A percentile compares a stretch with the other conserved stretches of the same genome.
These are phyloP conservation scores for Tetrahymena malaccensis DNA, from an alignment of 73 alveolate genomes.

Conservation along the genomic window DNA sequence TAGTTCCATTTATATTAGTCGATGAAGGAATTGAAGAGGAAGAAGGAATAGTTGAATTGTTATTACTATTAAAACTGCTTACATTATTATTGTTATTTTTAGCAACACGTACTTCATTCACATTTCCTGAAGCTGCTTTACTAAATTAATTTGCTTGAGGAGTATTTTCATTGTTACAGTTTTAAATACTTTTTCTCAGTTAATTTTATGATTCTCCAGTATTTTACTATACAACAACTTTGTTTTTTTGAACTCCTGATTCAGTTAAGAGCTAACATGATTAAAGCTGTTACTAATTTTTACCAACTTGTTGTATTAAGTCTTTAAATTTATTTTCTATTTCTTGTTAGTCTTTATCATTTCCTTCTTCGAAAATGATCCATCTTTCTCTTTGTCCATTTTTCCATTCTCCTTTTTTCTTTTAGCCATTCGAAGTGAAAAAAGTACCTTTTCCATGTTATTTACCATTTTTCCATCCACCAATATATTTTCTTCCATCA, in stretches of 20 bases:
- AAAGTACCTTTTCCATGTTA: constrained; percentile 46
- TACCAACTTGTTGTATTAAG: not conserved
- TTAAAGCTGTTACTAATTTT: not conserved
- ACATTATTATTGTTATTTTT: not conserved
- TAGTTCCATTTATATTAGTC: not conserved
- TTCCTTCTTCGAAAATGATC: constrained; percentile 19
- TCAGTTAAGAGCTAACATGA: not conserved
- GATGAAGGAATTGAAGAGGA: not conserved
- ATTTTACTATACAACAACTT: not conserved
- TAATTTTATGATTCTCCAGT: not conserved
- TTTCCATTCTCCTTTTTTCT: constrained; percentile 51
- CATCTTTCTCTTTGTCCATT: constrained; percentile 43
- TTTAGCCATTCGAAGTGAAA: constrained; percentile 11
- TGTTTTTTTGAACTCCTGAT: not conserved
- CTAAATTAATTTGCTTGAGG: not conserved
- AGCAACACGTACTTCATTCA: not conserved
- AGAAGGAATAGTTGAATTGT: not conserved
- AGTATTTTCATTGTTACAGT: not conserved
- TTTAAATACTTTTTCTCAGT: not conserved
- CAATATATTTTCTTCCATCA: constrained; percentile 44
- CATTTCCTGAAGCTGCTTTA: not conserved
- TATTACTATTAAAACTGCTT: not conserved
- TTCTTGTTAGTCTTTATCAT: constrained; percentile 8
- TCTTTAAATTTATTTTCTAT: constrained; percentile 1
- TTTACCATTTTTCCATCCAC: constrained; percentile 45